Conservation (phyloP, 164 flowering plant genomes). For the Annona cherimola region DNA sequence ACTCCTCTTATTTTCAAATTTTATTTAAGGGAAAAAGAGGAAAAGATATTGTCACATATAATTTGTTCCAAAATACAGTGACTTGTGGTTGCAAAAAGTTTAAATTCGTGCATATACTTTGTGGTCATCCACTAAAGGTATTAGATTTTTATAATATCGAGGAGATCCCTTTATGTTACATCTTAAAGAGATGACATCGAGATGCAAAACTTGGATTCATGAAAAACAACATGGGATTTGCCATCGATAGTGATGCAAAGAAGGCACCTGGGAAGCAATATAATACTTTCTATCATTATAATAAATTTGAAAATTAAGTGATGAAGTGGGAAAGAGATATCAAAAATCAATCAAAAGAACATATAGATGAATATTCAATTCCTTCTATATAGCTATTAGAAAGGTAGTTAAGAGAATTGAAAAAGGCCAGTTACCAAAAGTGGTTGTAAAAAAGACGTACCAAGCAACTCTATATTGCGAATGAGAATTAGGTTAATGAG, state of each 20-base stretch:
- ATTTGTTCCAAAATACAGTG: neutral
- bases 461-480: too few species aligned
- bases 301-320: neutral
- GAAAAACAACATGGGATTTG: constrained; percentile 3
- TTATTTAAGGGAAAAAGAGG: neutral
- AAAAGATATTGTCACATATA: constrained; percentile 4
- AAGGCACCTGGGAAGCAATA: neutral
- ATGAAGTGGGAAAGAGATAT: neutral
- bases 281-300: too few species aligned
- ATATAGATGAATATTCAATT: too few species aligned
- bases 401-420: too few species aligned
- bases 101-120: constrained; percentile 14
- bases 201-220: constrained; percentile 8
- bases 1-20: constrained; percentile 4
- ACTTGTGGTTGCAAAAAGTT: constrained; percentile 16
- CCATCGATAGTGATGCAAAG: neutral
- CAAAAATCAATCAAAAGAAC: too few species aligned
- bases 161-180: constrained; percentile 1
- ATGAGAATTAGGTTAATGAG: too few species aligned
- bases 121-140: constrained; percentile 15
- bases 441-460: too few species aligned
- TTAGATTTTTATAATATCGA: constrained; percentile 10
- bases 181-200: constrained; percentile 13
- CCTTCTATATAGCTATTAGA: too few species aligned
- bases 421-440: too few species aligned